A percentile compares a stretch with the other conserved stretches of the same genome.
These are phyloP conservation scores for Jackrogersella minutella DNA, from an alignment of 495 filamentous ascomycete genomes.

Conservation along the genomic window DNA sequence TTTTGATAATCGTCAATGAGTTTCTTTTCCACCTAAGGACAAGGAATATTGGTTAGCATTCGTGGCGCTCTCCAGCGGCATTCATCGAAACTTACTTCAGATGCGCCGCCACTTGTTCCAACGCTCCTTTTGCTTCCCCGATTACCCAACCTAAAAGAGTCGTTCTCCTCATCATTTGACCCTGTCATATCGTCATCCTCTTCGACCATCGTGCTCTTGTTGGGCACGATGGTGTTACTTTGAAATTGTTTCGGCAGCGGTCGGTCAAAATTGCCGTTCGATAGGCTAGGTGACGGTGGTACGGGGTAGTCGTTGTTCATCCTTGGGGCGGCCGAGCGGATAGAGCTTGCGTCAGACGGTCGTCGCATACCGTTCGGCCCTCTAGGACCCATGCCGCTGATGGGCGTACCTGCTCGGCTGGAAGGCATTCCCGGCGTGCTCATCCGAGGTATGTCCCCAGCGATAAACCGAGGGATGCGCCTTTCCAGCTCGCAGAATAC, in stretches of 20 bases:
- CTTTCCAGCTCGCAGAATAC: conserved; percentile 94
- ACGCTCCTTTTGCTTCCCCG: conserved; percentile 66
- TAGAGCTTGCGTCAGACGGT: conserved; percentile 64
- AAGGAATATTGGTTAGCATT: conserved; percentile 2
- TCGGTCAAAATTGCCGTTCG: conserved; percentile 53
- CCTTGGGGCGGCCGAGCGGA: conserved; percentile 49
- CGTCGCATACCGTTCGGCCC: conserved; percentile 54
- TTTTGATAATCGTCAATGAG: conserved; percentile 77
- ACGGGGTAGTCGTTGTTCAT: conserved; percentile 55
- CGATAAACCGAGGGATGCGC: conserved; percentile 83
- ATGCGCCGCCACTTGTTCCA: conserved; percentile 49
- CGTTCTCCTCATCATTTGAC: conserved; percentile 61
- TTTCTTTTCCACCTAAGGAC: conserved; percentile 70
- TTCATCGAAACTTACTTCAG: conserved; percentile 55
- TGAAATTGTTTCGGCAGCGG: conserved; percentile 91
- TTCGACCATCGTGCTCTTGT: conserved; percentile 98
- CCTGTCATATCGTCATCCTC: conserved; percentile 78
- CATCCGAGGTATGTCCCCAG: conserved; percentile 68
- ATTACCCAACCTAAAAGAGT: conserved; percentile 55
- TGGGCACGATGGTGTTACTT: conserved; percentile 94
- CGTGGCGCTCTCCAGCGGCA: not conserved
- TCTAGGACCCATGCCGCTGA: conserved; percentile 59
- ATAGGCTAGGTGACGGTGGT: conserved; percentile 52
- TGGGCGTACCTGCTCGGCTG: conserved; percentile 64
- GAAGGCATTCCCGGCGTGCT: conserved; percentile 69